Evolutionary conservation across 2,329 filamentous ascomycete species (phyloP).

Genomic region (Trichophyton mentagrophytes): DNA sequence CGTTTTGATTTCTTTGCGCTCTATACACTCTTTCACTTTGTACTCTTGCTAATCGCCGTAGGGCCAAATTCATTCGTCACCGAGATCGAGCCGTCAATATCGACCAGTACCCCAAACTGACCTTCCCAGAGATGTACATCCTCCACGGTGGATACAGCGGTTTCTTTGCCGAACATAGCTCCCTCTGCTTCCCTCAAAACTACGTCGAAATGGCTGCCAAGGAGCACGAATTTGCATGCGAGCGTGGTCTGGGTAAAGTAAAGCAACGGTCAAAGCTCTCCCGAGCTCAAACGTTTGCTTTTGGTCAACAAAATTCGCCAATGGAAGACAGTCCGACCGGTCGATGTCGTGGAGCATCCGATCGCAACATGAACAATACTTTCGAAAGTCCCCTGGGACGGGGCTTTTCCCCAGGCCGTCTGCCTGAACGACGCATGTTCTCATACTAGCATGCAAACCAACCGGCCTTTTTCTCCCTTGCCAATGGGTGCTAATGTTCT

Average conservation of each 20-base stretch:
- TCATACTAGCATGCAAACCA: constrained; percentile 22
- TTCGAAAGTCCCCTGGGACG: constrained; percentile 27
- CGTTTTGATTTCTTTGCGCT: constrained; percentile 15
- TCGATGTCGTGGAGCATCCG: constrained; percentile 27
- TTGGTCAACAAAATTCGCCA: constrained; percentile 56
- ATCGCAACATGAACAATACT: constrained; percentile 20
- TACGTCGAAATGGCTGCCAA: constrained; percentile 95
- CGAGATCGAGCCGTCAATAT: constrained; percentile 77
- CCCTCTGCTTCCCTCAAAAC: constrained; percentile 80
- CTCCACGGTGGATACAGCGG: constrained; percentile 90
- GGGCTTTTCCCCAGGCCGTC: constrained; percentile 24
- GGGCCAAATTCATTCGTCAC: constrained; percentile 77
- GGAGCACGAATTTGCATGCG: constrained; percentile 82
- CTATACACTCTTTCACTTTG: background rate
- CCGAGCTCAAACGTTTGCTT: constrained; percentile 88
- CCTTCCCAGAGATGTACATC: constrained; percentile 96
- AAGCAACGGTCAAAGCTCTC: constrained; percentile 76
- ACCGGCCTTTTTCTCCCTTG: background rate
- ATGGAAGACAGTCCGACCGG: constrained; percentile 54
- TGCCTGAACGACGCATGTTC: constrained; percentile 33
- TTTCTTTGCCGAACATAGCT: constrained; percentile 69
- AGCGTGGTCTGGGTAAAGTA: constrained; percentile 85
- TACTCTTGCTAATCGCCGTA: constrained; percentile 15
- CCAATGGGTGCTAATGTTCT: constrained; percentile 2
- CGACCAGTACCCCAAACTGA: constrained; percentile 73